Evolutionary conservation across 306 rosid genomes (phyloP), one percentile per base, ranked within the genome.

Genomic region (Casuarina cunninghamiana): DNA sequence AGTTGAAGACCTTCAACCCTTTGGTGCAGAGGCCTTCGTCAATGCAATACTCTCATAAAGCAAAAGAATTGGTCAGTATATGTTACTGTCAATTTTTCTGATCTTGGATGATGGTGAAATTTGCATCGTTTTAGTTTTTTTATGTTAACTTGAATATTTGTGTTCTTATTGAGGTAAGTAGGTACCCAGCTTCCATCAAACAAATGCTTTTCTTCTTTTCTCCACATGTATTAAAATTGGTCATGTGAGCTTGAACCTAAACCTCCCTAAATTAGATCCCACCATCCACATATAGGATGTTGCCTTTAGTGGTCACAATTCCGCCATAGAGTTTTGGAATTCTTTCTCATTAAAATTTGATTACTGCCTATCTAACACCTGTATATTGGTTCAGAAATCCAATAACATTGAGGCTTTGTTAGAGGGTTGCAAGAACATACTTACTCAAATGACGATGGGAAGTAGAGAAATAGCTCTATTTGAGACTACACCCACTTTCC

Each of bases 1-100:
- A 61, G 83, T 94, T 63, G 97, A 88, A 83, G 98, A 94, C 81
- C 97, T 94, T 79, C 97, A 94, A 81, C 97, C 97, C 77, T 94
- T 94, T 75, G 98, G 92, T 61, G 90, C 97, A 6, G 97, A 94
- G 75, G 93, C 97, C 83, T 94, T 94, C 80, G 98, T 94, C 44
- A 74, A 92, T 74, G 98, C 97, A 86, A 94, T 94, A 80, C 92
- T 94, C 73, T 81, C 85, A 69, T 90, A 85, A 76, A 72, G 42
- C 43, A 10, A 11, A 44, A 55, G 21, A 67, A 26, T 41, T 44
- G 57, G 71, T 53, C 38, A 49, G 82, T 73, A 71, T 3, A 50
- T n/a, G 8, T 38, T 13, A 35, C 61, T 32, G 15, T 48, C 26
- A 19, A 32, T 10, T 74, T 74, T 66, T 13, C 35, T 16, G 41